Evolutionary conservation across 306 rosid species (phyloP).

Genomic region (apple (Malus domestica)): DNA sequence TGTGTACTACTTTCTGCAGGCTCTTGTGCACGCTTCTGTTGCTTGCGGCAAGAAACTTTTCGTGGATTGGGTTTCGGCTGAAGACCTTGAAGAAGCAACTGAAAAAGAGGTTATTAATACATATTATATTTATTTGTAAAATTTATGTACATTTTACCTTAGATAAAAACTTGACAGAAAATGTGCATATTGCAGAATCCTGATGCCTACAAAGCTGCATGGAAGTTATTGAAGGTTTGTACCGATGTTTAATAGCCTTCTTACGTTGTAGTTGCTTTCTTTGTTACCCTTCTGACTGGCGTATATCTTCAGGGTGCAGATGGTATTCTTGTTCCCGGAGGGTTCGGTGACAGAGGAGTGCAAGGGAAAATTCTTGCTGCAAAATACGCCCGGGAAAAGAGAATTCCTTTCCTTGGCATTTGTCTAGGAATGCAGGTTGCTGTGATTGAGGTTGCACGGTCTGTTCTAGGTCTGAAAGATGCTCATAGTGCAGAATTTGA

Average conservation of each 20-base stretch:
- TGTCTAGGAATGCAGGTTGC: constrained; percentile 95
- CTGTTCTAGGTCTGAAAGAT: constrained; percentile 69
- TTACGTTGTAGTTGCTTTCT: neutral
- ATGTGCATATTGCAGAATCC: constrained; percentile 28
- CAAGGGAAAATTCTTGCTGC: constrained; percentile 92
- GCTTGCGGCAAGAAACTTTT: constrained; percentile 29
- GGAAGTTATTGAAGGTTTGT: constrained; percentile 45
- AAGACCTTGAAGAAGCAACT: constrained; percentile 35
- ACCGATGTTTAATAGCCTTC: neutral
- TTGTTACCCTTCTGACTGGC: constrained; percentile 9
- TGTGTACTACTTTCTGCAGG: constrained; percentile 23
- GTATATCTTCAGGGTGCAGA: constrained; percentile 66
- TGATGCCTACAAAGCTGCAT: constrained; percentile 40
- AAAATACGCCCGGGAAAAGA: constrained; percentile 72
- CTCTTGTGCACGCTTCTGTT: constrained; percentile 45
- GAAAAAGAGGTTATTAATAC: constrained; percentile 30
- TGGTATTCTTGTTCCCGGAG: constrained; percentile 93
- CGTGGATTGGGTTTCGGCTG: constrained; percentile 41
- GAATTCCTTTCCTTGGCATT: constrained; percentile 80
- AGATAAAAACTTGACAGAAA: neutral
- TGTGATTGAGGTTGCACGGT: constrained; percentile 79
- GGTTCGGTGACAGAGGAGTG: constrained; percentile 92
- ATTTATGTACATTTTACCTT: neutral
- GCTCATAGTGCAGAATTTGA: constrained; percentile 84
- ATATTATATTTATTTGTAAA: neutral